Base-by-base conservation (phyloP, 2,329 filamentous ascomycete genomes). In the Rhinocladiella mackenziei region DNA sequence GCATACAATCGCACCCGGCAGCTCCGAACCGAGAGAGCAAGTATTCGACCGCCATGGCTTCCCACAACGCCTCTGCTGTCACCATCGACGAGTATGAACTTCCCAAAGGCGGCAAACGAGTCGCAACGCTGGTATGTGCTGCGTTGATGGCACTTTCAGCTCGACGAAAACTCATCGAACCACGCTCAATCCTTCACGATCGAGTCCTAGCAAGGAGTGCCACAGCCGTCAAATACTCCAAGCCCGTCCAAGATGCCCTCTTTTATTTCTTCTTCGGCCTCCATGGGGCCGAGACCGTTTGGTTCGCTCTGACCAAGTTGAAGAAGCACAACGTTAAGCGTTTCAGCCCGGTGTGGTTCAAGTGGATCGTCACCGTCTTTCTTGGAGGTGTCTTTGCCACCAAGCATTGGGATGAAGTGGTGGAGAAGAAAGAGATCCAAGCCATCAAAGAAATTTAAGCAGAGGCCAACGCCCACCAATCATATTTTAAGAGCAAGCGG, bases 301-400 rank as follows among this genome's bases (percentile, higher is more conserved):
- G 33, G 28, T 52, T 54, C 20, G 49, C 46, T 10, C 17, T 38
- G 17, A 46, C 40, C 17, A 42, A 48, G 37, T 31, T 51, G 39
- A 45, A 30, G n/a, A 39, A 42, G 37, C 43, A 54, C 38, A 51
- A 43, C 25, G 38, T 54, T 34, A 45, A 43, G 14, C 4, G 36
- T 4, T 48, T 49, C 30, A 52, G 51, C 19, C 18, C 35, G 6
- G 37, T 43, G 13, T 51, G 51, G 43, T 37, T 51, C 22, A 26
- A 52, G 30, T 54, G 51, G 51, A 11, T 51, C 5, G n/a, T 39
- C 8, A 51, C 51, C 2, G 36, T 45, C 26, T 52, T 52, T 23
- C 14, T 45, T 3, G 51, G 51, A 23, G 48, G 49, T 4, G 5
- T 19, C 28, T 41, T 45, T 18, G 43, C 40, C 5, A 14, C 13